Percentiles rank a stretch among this genome's conserved stretches.
These are phyloP conservation scores for Carex littledalei DNA, from an alignment of 176 grass and related monocot species.

Conservation along the genomic window DNA sequence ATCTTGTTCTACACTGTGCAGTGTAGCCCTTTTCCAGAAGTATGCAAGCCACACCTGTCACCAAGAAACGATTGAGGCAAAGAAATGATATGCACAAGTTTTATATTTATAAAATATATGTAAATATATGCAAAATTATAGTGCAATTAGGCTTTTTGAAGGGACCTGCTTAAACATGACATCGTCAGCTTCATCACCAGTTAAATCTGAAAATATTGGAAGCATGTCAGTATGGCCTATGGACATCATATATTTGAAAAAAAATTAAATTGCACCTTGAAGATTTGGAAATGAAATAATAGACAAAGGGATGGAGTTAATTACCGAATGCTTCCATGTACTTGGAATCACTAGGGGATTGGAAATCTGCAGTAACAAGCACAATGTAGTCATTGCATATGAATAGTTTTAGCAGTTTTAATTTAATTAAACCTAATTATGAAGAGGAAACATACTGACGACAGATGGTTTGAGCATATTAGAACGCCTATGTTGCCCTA, in stretches of 20 bases:
- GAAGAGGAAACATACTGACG: constrained; percentile 37
- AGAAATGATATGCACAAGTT: neutral
- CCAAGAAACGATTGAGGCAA: neutral
- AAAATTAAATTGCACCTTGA: neutral
- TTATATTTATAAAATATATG: neutral
- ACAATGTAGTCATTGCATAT: neutral
- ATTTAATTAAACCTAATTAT: neutral
- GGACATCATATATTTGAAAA: neutral
- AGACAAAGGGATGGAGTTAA: constrained; percentile 10
- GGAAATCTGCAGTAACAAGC: constrained; percentile 52
- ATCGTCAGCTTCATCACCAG: constrained; percentile 83
- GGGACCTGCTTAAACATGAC: constrained; percentile 86
- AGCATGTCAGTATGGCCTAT: neutral
- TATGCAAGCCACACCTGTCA: constrained; percentile 75
- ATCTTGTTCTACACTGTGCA: constrained; percentile 68
- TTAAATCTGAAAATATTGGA: constrained; percentile 63
- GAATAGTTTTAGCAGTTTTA: constrained; percentile 15
- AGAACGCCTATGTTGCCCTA: constrained; percentile 51
- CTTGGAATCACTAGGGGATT: constrained; percentile 60
- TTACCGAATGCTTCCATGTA: constrained; percentile 89
- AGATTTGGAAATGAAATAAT: constrained; percentile 5
- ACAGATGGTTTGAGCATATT: constrained; percentile 42
- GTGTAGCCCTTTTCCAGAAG: constrained; percentile 88
- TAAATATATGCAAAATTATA: neutral
- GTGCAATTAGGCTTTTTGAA: neutral